Conservation (phyloP, 2,329 filamentous ascomycete genomes). For the Pseudocercospora fuligena region DNA sequence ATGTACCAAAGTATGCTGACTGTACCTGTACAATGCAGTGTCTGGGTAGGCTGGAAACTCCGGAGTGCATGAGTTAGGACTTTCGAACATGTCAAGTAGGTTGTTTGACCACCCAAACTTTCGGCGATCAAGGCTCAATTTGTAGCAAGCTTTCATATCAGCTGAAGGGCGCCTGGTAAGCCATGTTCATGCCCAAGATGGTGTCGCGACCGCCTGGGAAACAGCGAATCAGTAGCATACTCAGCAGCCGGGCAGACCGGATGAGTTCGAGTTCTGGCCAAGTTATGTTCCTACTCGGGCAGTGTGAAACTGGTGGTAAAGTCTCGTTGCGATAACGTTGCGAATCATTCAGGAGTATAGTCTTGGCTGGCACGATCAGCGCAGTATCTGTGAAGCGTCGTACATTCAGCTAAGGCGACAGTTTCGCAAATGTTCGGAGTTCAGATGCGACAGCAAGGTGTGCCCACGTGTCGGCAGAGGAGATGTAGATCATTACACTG, state of each 20-base stretch:
- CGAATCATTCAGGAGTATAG: not conserved
- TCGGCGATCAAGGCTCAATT: conserved; percentile 1
- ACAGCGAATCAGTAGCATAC: not conserved
- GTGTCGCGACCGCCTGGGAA: not conserved
- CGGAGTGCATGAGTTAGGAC: not conserved
- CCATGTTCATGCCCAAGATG: not conserved
- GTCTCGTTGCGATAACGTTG: not conserved
- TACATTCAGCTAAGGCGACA: not conserved
- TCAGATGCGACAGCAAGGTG: not conserved
- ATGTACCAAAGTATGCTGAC: conserved; percentile 7
- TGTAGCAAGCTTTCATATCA: not conserved
- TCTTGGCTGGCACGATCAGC: not conserved
- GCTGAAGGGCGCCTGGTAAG: not conserved
- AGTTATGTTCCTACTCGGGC: not conserved
- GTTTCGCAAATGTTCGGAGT: conserved; percentile 3
- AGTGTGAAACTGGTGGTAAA: not conserved
- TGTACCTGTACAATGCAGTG: not conserved
- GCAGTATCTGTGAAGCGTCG: not conserved
- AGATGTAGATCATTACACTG: not conserved
- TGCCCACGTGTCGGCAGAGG: not conserved
- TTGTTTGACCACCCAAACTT: not conserved
- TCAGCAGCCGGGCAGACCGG: not conserved
- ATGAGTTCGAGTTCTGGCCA: not conserved
- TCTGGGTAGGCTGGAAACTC: not conserved
- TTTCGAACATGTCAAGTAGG: not conserved